Base-by-base conservation (phyloP, 495 filamentous ascomycete species). In the Penicillium canescens region DNA sequence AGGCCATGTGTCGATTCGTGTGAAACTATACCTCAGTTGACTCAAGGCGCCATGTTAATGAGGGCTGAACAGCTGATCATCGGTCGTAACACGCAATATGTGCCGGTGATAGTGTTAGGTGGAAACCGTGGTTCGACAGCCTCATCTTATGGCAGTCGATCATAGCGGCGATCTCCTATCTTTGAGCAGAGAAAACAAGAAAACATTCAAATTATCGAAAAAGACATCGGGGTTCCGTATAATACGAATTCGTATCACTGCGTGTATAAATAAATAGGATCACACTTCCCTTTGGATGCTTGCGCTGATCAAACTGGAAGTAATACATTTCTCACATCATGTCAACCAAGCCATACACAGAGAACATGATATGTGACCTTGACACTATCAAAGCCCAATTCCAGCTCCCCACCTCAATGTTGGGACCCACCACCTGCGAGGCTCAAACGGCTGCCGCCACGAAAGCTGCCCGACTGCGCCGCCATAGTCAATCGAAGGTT, bases 351-450 rank as follows among this genome's bases (percentile, higher is more conserved):
- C 40, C 12, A 26, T 44, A 24, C 6, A 52, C 37, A 52, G 49
- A 44, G 8, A 34, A 52, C 28, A 52, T 52, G 16, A 38, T 52
- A 31, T 44, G 10, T 44, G 16, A 43, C 16, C 40, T 52, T 44
- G 20, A 34, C 40, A 52, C 40, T 42, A 52, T 52, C 31, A 52
- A 52, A 52, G 49, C 28, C 37, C 40, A 52, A 44, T 52, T 9
- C 43, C 14, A 45, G 28, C 26, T 45, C 42, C 42, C 42, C 11
- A 34, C 33, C 18, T 45, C 26, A 24, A 45, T 45, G 7, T 33
- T 9, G 5, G 13, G 14, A 14, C 31, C 40, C 18, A 35, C 6
- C 6, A 42, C 38, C 31, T 26, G 10, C 10, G 16, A 42, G 39
- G 38, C 39, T 26, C 9, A 44, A 20, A 44, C 10, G 11, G 31